Base-by-base conservation (phyloP, 805 yeast genomes). In the Candida coquimbonensis region DNA sequence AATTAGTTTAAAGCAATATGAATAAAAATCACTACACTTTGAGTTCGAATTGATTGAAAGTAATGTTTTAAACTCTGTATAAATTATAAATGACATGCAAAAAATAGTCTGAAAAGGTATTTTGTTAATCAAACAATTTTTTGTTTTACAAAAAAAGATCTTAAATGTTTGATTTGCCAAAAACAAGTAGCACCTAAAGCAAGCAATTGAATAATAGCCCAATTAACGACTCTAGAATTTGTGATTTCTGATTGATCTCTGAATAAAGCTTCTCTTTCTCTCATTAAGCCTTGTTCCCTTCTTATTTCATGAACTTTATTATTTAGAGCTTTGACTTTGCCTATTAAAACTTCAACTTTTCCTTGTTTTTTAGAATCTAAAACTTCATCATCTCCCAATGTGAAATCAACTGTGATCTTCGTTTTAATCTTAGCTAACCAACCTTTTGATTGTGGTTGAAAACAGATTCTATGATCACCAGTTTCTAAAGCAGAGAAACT, bases 391-490 rank as follows among this genome's bases (percentile, higher is more conserved):
- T 80, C 76, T 14, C 87, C 88, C 37, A 79, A 69, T n/a, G 78
- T 83, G 49, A 87, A 70, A 60, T 87, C 95, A 45, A 89, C 71
- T 60, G 79, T 78, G 41, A 91, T 73, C 62, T 93, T 77, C 55
- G 87, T 83, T 50, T 66, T 68, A 50, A 69, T 59, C 19, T 69
- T 63, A n/a, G 48, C 48, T 27, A 45, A 38, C 43, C 69, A 67
- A 38, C 66, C 67, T 4, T 69, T 58, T 48, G 68, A 73, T 41
- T 60, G 59, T 37, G 80, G 80, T 38, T 79, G 80, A 63, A 89
- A 68, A 67, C 97, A 89, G 55, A 90, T 74, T 56, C 75, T 74
- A 71, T 89, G 96, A 62, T 86, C 95, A 36, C 96, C 96, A n/a
- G 83, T 70, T 45, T 85, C 96, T 40, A 80, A 67, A 1, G 96